Evolutionary conservation across 1,139 yeast species (phyloP).

Genomic region (Pichia sp.): DNA sequence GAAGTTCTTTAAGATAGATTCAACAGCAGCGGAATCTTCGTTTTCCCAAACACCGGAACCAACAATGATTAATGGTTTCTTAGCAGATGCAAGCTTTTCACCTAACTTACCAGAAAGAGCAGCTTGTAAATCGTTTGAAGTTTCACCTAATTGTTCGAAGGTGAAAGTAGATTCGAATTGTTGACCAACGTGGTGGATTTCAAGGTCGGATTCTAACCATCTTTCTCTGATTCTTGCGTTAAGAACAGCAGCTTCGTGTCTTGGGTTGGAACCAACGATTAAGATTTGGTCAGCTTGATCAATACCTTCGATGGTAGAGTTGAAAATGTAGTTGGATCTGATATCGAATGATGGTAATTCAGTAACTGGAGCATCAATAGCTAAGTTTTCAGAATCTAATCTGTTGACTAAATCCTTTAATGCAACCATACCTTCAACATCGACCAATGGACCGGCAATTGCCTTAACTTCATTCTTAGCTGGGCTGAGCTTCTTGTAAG

Average conservation of each 20-base stretch:
- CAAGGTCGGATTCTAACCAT: constrained; percentile 69
- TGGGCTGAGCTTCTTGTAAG: constrained; percentile 58
- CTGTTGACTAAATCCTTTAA: constrained; percentile 76
- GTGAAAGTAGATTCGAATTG: constrained; percentile 76
- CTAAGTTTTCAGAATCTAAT: constrained; percentile 79
- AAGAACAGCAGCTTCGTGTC: constrained; percentile 88
- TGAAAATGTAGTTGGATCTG: constrained; percentile 79
- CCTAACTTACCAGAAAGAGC: constrained; percentile 75
- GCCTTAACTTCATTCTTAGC: constrained; percentile 75
- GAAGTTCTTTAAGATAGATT: constrained; percentile 61
- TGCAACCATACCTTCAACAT: constrained; percentile 81
- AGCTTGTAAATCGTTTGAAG: constrained; percentile 52
- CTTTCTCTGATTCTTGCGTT: constrained; percentile 83
- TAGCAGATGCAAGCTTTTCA: constrained; percentile 62
- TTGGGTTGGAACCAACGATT: constrained; percentile 82
- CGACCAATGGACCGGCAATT: constrained; percentile 77
- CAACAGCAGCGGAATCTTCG: constrained; percentile 62
- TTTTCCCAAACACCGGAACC: constrained; percentile 82
- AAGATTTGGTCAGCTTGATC: constrained; percentile 82
- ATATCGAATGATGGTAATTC: constrained; percentile 62
- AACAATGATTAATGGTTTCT: constrained; percentile 74
- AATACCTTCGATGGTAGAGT: constrained; percentile 75
- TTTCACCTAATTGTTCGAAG: constrained; percentile 61
- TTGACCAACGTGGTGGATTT: constrained; percentile 72
- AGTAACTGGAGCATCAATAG: constrained; percentile 64